A percentile compares a stretch with the other conserved stretches of the same genome.
Conservation (phyloP, 2,329 filamentous ascomycete genomes). For the Parafenestella ontariensis region DNA sequence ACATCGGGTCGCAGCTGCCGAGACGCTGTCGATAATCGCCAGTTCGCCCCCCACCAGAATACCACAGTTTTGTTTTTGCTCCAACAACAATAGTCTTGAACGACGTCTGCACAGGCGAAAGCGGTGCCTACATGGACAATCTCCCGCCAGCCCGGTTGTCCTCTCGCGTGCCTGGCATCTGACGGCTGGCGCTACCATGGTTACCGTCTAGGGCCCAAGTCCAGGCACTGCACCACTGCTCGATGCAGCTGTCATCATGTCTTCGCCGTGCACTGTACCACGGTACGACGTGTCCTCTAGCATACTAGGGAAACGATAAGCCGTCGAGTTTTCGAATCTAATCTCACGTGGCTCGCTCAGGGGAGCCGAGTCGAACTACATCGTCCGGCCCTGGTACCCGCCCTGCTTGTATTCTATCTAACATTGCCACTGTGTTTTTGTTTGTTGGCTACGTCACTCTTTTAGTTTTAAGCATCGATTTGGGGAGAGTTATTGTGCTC, state of each 20-base stretch:
- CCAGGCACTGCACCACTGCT: not conserved
- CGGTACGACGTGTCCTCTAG: not conserved
- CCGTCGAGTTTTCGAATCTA: not conserved
- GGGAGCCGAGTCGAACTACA: too few species aligned
- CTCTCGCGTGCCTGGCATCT: constrained; percentile 2
- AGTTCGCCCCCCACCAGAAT: too few species aligned
- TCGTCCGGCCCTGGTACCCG: too few species aligned
- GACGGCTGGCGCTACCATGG: constrained; percentile 5
- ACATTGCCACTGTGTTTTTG: too few species aligned
- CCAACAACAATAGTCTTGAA: too few species aligned
- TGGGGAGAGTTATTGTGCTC: too few species aligned
- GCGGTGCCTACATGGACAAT: not conserved
- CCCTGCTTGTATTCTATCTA: too few species aligned
- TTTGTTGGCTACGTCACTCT: too few species aligned
- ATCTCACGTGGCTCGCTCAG: too few species aligned
- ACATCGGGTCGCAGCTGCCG: not conserved
- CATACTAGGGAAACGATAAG: not conserved
- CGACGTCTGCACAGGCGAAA: not conserved
- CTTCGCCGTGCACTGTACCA: not conserved
- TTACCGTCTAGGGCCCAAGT: not conserved
- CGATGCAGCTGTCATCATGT: not conserved
- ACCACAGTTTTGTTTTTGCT: too few species aligned
- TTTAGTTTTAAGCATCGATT: too few species aligned
- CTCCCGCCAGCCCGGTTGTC: constrained; percentile 2
- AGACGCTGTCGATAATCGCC: not conserved